phyloP scores from a whole-genome alignment of 2,329 filamentous ascomycete genomes.

The Fusarium nurragi region DNA sequence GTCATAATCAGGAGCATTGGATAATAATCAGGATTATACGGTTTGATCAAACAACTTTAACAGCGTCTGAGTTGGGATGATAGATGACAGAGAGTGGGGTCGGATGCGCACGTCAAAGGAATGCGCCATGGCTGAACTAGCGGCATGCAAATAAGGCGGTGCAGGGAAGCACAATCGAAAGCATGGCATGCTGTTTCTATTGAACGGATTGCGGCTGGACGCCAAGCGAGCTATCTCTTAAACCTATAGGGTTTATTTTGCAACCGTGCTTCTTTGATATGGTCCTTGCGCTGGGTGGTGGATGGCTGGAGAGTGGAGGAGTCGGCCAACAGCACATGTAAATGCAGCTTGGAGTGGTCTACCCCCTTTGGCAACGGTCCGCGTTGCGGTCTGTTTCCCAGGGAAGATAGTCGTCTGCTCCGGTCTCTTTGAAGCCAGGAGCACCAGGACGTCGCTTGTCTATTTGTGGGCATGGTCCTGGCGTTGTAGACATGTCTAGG shows the following conservation, averaged over 20 bases:
- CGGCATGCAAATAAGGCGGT: constrained; percentile 36
- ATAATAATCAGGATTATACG: constrained; percentile 2
- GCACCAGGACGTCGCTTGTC: constrained; percentile 40
- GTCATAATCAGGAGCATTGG: background rate
- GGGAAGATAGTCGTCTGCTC: constrained; percentile 19
- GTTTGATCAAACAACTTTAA: background rate
- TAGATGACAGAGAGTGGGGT: constrained; percentile 1
- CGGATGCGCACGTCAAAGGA: constrained; percentile 37
- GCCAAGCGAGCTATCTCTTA: constrained; percentile 35
- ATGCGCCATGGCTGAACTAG: constrained; percentile 42
- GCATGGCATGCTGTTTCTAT: constrained; percentile 34
- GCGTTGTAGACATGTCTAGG: constrained; percentile 30
- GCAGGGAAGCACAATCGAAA: constrained; percentile 34
- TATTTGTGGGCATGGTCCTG: constrained; percentile 43
- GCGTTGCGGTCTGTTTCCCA: constrained; percentile 38
- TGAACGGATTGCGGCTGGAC: constrained; percentile 35
- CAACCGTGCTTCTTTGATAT: constrained; percentile 31
- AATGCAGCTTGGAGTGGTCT: constrained; percentile 41
- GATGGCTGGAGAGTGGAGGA: constrained; percentile 8
- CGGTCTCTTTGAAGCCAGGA: constrained; percentile 34
- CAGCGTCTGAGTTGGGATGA: constrained; percentile 22
- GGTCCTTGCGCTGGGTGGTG: constrained; percentile 27
- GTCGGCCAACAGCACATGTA: constrained; percentile 42
- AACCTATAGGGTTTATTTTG: constrained; percentile 25
- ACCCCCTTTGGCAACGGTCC: constrained; percentile 31